Conservation (phyloP, 805 yeast species). For the Priceomyces castillae region DNA sequence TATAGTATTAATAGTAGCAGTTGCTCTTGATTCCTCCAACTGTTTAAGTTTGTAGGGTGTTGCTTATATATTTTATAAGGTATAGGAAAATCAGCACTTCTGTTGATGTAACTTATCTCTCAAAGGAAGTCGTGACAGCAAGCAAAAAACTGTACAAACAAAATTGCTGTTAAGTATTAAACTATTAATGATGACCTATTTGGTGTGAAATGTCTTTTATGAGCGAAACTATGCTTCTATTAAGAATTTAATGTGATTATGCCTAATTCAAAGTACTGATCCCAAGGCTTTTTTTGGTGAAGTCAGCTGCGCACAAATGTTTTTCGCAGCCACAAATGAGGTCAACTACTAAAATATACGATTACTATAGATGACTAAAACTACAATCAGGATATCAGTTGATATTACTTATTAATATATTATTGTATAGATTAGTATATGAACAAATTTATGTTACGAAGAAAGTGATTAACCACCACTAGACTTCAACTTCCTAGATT, state of each 20-base stretch:
- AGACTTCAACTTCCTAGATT: constrained; percentile 15
- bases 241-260: background rate
- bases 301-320: constrained; percentile 5
- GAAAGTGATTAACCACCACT: background rate
- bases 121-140: background rate
- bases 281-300: constrained; percentile 1
- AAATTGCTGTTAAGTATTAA: background rate
- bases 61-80: background rate
- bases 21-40: background rate
- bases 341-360: background rate
- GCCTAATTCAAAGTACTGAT: background rate
- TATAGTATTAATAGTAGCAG: background rate
- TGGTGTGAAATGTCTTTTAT: background rate
- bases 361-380: background rate
- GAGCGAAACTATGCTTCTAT: background rate
- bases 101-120: background rate
- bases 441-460: too few relatives aligned
- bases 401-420: too few relatives aligned
- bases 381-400: too few relatives aligned
- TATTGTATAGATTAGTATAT: too few relatives aligned
- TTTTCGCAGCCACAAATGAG: constrained; percentile 6
- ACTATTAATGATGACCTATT: background rate
- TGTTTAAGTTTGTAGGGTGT: background rate
- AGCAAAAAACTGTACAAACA: background rate
- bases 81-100: background rate